Base-by-base conservation (phyloP, 2,329 filamentous ascomycete genomes). In the Helicocarpus griseus region DNA sequence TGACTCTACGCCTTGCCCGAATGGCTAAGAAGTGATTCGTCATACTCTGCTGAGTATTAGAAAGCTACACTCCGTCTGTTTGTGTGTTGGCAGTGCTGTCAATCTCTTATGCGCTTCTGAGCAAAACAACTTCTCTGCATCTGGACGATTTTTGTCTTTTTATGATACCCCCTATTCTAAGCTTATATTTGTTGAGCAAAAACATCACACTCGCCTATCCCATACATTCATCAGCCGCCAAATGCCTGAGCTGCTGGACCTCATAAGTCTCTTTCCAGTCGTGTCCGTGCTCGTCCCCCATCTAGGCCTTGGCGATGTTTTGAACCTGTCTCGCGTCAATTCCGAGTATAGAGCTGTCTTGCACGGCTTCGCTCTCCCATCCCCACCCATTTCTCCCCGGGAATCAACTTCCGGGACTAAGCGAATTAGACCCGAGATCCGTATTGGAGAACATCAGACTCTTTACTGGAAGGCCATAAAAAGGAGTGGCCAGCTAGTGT, bases 381-480 rank as follows among this genome's bases (percentile, higher is more conserved):
- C 29, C 33, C 26, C 5, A 17, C 22, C 26, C 19, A 39, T 6
- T 29, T 48, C 26, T 9, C 22, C 45, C 11, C 29, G 5, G 11
- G n/a, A n/a, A n/a, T n/a, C n/a, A n/a, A n/a, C n/a, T n/a, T n/a
- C 36, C 41, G 24, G 43, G 9, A 29, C 22, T 3, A n/a, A 40
- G 8, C 36, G 41, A 22, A 44, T 56, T 7, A 57, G 61, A 13
- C 35, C 51, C 17, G 59, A 58, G 43, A 54, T 65, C 26, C 53
- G 59, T 31, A 56, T 65, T 22, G 63, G 63, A 4, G 52, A 53
- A 24, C 63, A 65, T 49, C 56, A 57, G 31, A 65, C 61, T 11
- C n/a, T 51, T 5, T 61, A 63, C 41, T 65, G 63, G 63, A 54
- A 58, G 38, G 52, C 53, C n/a, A 55, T 65, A 29, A 65, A 65